Conservation (phyloP, 495 filamentous ascomycete genomes). For the Penicillium turbatum region DNA sequence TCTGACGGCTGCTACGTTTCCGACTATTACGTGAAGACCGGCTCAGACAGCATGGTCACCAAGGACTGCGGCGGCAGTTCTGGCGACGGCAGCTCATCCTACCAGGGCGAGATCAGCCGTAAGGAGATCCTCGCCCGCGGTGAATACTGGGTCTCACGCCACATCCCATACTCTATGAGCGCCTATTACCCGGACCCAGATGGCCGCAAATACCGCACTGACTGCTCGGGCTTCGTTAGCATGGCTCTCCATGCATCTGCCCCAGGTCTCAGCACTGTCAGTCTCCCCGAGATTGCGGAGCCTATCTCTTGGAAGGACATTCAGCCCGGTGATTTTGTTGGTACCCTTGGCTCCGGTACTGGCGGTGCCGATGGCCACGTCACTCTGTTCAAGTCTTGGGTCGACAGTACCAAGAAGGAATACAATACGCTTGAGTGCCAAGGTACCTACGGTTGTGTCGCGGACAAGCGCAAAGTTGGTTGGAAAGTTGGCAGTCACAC, state of each 20-base stretch:
- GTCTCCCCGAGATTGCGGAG: constrained; percentile 11
- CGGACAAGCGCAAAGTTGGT: constrained; percentile 13
- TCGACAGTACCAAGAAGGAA: constrained; percentile 16
- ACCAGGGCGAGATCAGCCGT: constrained; percentile 15
- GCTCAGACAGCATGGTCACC: constrained; percentile 13
- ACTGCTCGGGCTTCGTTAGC: constrained; percentile 16
- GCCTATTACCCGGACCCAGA: constrained; percentile 11
- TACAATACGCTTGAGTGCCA: constrained; percentile 18
- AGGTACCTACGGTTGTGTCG: constrained; percentile 15
- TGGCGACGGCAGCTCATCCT: constrained; percentile 11
- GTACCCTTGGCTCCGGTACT: constrained; percentile 13
- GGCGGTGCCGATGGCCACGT: constrained; percentile 16
- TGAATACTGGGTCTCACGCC: constrained; percentile 13
- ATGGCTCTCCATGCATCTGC: constrained; percentile 14
- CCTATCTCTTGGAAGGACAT: constrained; percentile 12
- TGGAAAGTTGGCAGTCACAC: constrained; percentile 16
- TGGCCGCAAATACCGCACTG: constrained; percentile 15
- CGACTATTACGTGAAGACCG: constrained; percentile 18
- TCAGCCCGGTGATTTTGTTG: constrained; percentile 14
- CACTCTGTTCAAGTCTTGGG: constrained; percentile 16
- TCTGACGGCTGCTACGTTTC: constrained; percentile 14
- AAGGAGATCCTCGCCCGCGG: constrained; percentile 15
- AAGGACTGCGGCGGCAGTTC: constrained; percentile 12
- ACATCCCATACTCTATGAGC: constrained; percentile 15
- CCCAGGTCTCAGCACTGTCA: constrained; percentile 13